Conservation (phyloP, 2,329 filamentous ascomycete genomes). For the Arthrobotrys iridis region DNA sequence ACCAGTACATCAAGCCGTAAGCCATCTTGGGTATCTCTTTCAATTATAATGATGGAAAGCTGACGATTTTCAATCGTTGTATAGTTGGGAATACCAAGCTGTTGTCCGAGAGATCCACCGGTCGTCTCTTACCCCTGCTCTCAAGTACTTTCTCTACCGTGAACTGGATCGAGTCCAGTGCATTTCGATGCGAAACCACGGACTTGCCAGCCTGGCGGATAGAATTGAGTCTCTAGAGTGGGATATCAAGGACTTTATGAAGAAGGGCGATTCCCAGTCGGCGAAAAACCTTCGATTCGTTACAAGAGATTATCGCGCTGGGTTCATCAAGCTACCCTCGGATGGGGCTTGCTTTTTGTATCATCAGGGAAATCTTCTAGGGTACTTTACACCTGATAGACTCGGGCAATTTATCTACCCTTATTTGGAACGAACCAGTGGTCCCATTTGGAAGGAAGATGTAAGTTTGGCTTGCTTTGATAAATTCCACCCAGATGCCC, state of each 20-base stretch:
- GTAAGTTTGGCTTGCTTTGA: not conserved
- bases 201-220: slow-evolving; percentile 2
- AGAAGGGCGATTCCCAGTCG: not conserved
- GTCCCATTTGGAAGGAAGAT: slow-evolving; percentile 43
- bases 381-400: not conserved
- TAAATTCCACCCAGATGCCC: not conserved
- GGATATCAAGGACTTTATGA: slow-evolving; percentile 17
- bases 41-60: not conserved
- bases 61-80: not conserved
- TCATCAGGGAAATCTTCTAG: not conserved
- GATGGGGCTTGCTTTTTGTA: slow-evolving; percentile 6
- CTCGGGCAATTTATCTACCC: not conserved
- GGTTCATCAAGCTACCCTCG: slow-evolving; percentile 1
- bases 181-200: not conserved
- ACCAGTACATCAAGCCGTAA: not conserved
- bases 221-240: slow-evolving; percentile 39
- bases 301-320: slow-evolving; percentile 15
- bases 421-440: not conserved
- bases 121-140: not conserved
- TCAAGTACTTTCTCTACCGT: not conserved
- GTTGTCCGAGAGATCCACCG: not conserved
- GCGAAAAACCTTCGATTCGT: not conserved
- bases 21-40: not conserved
- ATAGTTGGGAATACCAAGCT: not conserved
- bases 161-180: slow-evolving; percentile 7